These are phyloP conservation scores for Cyberlindnera galapagoensis DNA, from an alignment of 805 yeast genomes.

Conservation along the genomic window DNA sequence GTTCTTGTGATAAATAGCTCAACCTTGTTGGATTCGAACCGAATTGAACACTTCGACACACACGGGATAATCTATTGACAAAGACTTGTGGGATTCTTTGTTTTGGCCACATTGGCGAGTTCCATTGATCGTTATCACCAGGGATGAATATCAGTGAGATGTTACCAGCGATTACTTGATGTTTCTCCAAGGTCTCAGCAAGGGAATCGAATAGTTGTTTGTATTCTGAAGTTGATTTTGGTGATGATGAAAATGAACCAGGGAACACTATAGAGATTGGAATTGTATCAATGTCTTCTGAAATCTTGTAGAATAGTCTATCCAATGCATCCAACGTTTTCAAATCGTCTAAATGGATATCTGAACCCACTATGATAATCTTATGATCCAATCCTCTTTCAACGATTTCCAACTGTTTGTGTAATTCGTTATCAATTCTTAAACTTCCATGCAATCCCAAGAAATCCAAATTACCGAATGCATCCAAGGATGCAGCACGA, in stretches of 20 bases:
- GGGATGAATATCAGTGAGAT: conserved; percentile 72
- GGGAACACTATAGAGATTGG: conserved; percentile 71
- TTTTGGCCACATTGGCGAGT: conserved; percentile 73
- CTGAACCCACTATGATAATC: conserved; percentile 68
- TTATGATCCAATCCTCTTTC: conserved; percentile 59
- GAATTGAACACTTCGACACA: conserved; percentile 48
- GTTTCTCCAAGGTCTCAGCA: conserved; percentile 56
- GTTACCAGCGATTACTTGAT: conserved; percentile 42
- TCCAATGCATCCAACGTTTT: conserved; percentile 55
- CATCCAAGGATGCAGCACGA: conserved; percentile 57
- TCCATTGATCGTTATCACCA: conserved; percentile 94
- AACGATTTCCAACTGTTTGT: conserved; percentile 43
- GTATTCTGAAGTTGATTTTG: conserved; percentile 56
- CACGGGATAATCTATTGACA: conserved; percentile 56
- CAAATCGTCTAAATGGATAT: conserved; percentile 58
- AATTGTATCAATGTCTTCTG: conserved; percentile 37
- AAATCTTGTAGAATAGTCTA: conserved; percentile 52
- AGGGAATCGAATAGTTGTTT: conserved; percentile 68
- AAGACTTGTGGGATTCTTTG: conserved; percentile 65
- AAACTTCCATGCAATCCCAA: conserved; percentile 41
- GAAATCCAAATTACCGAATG: conserved; percentile 76
- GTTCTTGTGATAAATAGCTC: conserved; percentile 77
- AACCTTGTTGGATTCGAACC: conserved; percentile 76
- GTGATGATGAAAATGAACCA: conserved; percentile 72
- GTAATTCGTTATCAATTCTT: conserved; percentile 56